These are phyloP conservation scores for Vitis riparia DNA, from an alignment of 164 flowering plant species.

Conservation along the genomic window DNA sequence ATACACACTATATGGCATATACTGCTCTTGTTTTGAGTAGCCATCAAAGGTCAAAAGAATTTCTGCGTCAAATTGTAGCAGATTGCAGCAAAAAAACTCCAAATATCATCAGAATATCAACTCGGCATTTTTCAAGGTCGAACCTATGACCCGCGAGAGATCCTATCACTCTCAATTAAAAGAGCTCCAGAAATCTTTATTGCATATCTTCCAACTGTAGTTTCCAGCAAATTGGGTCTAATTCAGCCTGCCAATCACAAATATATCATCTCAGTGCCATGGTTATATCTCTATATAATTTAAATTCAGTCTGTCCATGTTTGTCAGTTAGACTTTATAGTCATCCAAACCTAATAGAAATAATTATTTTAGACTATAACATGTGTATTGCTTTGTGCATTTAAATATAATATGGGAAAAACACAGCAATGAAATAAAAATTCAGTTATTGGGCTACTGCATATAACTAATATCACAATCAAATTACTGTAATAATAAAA, in stretches of 20 bases:
- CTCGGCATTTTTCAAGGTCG: neutral
- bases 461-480: too few relatives aligned
- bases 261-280: neutral
- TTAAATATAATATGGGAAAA: neutral
- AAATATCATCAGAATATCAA: neutral
- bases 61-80: too few relatives aligned
- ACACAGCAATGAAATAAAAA: neutral
- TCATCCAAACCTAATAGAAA: constrained; percentile 1
- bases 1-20: too few relatives aligned
- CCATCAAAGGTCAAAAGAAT: too few relatives aligned
- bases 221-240: constrained; percentile 69
- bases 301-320: neutral
- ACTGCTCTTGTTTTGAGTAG: too few relatives aligned
- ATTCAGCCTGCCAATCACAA: constrained; percentile 53
- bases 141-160: neutral
- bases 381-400: too few relatives aligned
- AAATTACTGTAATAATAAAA: too few relatives aligned
- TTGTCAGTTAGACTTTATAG: neutral
- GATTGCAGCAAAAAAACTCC: neutral
- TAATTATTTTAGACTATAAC: too few relatives aligned
- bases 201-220: constrained; percentile 39
- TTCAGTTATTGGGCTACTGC: too few relatives aligned
- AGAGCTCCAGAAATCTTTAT: constrained; percentile 5
- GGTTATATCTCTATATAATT: neutral
- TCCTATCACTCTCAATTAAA: neutral